A percentile compares a stretch with the other conserved stretches of the same genome.
Evolutionary conservation across 306 rosid species (phyloP).

Genomic region (Vigna unguiculata): DNA sequence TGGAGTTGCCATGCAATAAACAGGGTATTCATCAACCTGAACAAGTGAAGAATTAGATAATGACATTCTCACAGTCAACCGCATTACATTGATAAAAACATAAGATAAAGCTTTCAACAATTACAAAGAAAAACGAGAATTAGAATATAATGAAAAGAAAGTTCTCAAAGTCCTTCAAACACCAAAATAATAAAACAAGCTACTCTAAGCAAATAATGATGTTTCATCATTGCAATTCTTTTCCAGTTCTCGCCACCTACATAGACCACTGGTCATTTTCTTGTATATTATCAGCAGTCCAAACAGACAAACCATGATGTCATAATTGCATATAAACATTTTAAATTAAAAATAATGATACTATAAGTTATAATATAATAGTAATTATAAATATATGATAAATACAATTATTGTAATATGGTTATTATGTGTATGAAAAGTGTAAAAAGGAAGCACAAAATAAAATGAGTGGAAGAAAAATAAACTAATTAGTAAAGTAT

Average conservation of each 20-base stretch:
- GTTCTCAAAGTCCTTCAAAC: slow-evolving; percentile 7
- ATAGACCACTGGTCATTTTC: background rate
- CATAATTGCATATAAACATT: slow-evolving; percentile 19
- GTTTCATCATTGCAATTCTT: slow-evolving; percentile 23
- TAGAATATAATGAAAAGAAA: background rate
- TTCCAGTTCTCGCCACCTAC: background rate
- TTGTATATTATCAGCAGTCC: background rate
- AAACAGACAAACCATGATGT: slow-evolving; percentile 8
- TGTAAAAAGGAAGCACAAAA: background rate
- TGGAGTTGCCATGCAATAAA: slow-evolving; percentile 91
- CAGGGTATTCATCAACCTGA: slow-evolving; percentile 85
- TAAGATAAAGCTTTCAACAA: slow-evolving; percentile 13
- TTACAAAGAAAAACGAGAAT: slow-evolving; percentile 21
- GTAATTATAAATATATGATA: background rate
- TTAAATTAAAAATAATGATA: background rate
- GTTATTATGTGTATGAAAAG: background rate
- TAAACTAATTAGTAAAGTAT: slow-evolving; percentile 8
- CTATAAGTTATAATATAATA: background rate
- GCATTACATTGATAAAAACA: slow-evolving; percentile 13
- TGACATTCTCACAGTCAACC: slow-evolving; percentile 11
- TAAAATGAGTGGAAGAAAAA: slow-evolving; percentile 12
- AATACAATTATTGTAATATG: slow-evolving; percentile 16
- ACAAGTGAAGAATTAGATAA: slow-evolving; percentile 34
- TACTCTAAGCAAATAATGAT: slow-evolving; percentile 4
- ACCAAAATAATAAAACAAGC: slow-evolving; percentile 10